Conservation (phyloP, 2,329 filamentous ascomycete genomes). For the Colletotrichum australisinense region DNA sequence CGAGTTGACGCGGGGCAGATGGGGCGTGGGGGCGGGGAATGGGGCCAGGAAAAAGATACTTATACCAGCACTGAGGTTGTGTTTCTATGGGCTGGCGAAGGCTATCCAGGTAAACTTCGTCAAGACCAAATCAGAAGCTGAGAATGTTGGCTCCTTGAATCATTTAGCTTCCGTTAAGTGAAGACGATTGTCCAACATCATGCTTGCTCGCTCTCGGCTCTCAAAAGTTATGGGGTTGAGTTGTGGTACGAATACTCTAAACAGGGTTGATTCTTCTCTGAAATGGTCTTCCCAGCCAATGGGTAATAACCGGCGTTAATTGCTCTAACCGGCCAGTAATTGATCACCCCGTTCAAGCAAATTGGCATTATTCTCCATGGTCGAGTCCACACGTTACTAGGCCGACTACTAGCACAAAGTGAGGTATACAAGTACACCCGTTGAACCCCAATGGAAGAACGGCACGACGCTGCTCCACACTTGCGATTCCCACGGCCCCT, state of each 20-base stretch:
- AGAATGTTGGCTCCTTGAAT: background rate
- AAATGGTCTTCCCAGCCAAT: background rate
- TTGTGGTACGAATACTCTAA: too few species aligned
- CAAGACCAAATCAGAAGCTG: background rate
- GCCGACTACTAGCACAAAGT: background rate
- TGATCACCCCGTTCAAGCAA: background rate
- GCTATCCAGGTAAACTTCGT: background rate
- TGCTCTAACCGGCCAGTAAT: constrained; percentile 10
- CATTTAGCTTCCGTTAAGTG: background rate
- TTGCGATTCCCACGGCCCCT: constrained; percentile 21
- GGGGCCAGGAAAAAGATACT: background rate
- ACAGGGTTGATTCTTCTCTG: background rate
- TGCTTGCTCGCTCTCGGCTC: background rate
- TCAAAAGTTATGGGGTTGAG: background rate
- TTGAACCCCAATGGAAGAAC: constrained; percentile 2
- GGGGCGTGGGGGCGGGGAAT: constrained; percentile 25
- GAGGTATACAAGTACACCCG: background rate
- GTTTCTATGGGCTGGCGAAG: background rate
- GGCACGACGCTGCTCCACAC: constrained; percentile 4
- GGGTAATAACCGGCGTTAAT: constrained; percentile 25
- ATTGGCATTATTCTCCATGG: constrained; percentile 25
- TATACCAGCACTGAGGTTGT: background rate
- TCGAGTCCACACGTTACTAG: background rate
- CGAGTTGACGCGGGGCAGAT: constrained; percentile 16
- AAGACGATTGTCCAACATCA: background rate